phyloP scores from a whole-genome alignment of 2,329 filamentous ascomycete species.

The Ceratocystiopsis brevicomis region DNA sequence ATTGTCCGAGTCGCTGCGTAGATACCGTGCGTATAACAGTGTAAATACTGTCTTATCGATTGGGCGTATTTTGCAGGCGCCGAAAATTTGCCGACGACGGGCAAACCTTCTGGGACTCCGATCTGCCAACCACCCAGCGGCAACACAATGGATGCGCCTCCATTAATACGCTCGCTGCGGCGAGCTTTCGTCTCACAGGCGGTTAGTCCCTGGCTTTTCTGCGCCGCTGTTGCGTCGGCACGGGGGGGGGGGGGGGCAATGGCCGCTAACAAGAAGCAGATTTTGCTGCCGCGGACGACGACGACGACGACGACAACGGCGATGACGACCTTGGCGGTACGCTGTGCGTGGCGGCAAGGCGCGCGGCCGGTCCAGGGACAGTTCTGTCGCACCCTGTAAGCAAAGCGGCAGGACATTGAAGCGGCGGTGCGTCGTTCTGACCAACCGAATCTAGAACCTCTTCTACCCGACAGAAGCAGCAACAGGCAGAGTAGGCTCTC shows the following conservation, averaged over 20 bases:
- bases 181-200: constrained; percentile 8
- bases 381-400: constrained; percentile 8
- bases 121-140: constrained; percentile 4
- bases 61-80: too few relatives aligned
- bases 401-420: background rate
- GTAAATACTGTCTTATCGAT: background rate
- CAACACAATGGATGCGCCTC: constrained; percentile 15
- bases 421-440: too few relatives aligned
- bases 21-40: background rate
- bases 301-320: background rate
- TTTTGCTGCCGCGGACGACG: background rate
- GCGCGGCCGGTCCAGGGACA: constrained; percentile 4
- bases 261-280: background rate
- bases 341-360: constrained; percentile 6
- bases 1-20: too few relatives aligned
- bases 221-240: too few relatives aligned
- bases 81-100: constrained; percentile 1
- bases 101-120: constrained; percentile 3
- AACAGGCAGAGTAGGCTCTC: background rate
- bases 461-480: background rate
- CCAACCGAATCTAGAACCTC: too few relatives aligned
- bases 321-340: background rate
- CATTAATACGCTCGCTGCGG: constrained; percentile 19
- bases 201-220: too few relatives aligned
- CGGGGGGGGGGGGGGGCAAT: too few relatives aligned